Percentiles rank a stretch among this genome's conserved stretches.
Conservation (phyloP, 139 green algal genomes). For the Coelastrella sp. region DNA sequence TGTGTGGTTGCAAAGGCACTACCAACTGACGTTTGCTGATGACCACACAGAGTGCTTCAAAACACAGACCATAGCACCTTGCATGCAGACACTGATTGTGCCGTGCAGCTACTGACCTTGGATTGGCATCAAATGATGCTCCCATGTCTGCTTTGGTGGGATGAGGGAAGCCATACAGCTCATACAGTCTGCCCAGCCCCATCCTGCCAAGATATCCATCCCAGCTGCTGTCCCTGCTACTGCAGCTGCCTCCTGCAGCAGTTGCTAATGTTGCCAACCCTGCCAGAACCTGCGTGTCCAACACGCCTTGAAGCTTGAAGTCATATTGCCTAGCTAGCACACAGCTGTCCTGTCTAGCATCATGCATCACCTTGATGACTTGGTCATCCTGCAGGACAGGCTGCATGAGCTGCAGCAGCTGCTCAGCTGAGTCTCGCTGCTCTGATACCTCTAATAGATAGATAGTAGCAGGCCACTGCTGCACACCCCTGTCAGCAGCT, state of each 20-base stretch:
- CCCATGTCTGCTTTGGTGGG: neutral
- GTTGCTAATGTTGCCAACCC: neutral
- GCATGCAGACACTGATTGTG: too few relatives aligned
- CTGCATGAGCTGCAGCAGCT: slow-evolving; percentile 1
- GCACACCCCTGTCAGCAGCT: neutral
- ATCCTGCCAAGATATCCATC: neutral
- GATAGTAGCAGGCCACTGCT: neutral
- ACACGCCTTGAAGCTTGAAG: neutral
- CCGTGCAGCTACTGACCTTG: neutral
- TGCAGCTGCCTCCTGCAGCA: too few relatives aligned
- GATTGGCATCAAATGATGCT: neutral
- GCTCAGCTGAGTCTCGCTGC: neutral
- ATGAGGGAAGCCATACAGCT: neutral
- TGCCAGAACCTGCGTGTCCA: slow-evolving; percentile 35
- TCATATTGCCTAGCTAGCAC: slow-evolving; percentile 24
- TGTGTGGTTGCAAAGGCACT: too few relatives aligned
- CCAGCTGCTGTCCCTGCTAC: neutral
- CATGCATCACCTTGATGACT: slow-evolving; percentile 11
- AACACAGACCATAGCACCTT: too few relatives aligned
- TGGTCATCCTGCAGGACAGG: neutral
- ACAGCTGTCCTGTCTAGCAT: slow-evolving; percentile 18
- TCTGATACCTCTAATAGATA: neutral
- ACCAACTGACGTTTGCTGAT: too few relatives aligned
- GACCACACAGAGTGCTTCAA: too few relatives aligned
- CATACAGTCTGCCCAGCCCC: neutral